Evolutionary conservation across 2,329 filamentous ascomycete species (phyloP).

Genomic region (Sporothrix phasma): DNA sequence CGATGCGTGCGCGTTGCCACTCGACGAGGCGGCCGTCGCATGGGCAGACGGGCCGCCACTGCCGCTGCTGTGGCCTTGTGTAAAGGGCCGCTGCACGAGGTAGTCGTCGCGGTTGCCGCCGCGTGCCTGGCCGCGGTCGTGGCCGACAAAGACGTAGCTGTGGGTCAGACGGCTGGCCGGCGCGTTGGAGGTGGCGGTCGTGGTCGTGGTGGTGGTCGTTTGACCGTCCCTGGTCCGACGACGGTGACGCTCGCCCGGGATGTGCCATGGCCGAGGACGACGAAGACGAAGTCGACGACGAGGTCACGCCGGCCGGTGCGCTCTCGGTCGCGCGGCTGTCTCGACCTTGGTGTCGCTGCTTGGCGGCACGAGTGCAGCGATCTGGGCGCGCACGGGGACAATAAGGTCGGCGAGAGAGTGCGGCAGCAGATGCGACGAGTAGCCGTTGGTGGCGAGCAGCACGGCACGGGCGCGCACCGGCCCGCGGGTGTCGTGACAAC

Average conservation of each 20-base stretch:
- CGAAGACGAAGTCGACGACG: neutral
- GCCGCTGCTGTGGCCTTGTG: neutral
- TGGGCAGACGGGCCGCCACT: too few relatives aligned
- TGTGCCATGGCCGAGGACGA: neutral
- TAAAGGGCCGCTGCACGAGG: constrained; percentile 54
- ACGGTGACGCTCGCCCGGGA: neutral
- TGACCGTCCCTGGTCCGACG: neutral
- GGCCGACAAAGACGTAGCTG: constrained; percentile 54
- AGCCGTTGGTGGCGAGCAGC: constrained; percentile 73
- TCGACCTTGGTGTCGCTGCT: constrained; percentile 15
- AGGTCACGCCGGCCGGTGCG: neutral
- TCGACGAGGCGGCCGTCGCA: neutral
- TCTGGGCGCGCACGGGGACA: constrained; percentile 66
- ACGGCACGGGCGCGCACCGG: constrained; percentile 51
- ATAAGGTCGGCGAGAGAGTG: constrained; percentile 61
- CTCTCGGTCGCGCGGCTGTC: neutral
- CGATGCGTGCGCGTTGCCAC: neutral
- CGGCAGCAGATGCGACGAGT: constrained; percentile 68
- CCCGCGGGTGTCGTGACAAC: constrained; percentile 60
- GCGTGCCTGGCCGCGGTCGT: constrained; percentile 19
- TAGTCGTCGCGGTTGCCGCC: constrained; percentile 52
- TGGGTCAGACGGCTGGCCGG: constrained; percentile 33
- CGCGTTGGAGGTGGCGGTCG: neutral
- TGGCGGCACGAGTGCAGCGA: constrained; percentile 55
- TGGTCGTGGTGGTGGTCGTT: constrained; percentile 1